Base-by-base conservation (phyloP, 768 basidiomycete species). In the Boletales sp. region DNA sequence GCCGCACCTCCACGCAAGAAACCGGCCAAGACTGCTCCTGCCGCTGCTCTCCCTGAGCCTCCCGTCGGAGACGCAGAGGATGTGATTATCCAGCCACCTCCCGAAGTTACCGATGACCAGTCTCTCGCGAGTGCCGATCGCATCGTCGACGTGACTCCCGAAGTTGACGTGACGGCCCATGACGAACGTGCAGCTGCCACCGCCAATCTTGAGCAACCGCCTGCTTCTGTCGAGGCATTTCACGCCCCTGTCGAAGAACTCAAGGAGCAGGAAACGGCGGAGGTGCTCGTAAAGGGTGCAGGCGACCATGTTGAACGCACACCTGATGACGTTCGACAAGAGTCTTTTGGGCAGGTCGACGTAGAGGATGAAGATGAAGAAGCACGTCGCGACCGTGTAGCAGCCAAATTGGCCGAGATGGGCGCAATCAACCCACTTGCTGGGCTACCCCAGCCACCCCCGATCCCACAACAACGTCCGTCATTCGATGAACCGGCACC, bases 1-100 rank as follows among this genome's bases (percentile, higher is more conserved):
- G 77, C 87, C 21, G 89, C 76, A 4, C 88, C 87, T 42, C 90
- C 90, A 9, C 74, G 89, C 37, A 83, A 76, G 68, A 86, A 87
- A 60, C 61, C 74, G 6, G 71, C 71, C 41, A 85, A 81, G 64
- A 76, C 80, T 1, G 70, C 74, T n/a, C 67, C 76, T 11, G 68
- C 75, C 2, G 11, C 48, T 18, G 49, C 55, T 17, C 55, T 65
- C 35, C 49, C 67, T 4, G 63, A 69, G 35, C 66, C 57, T 37
- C 66, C 71, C 10, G 33, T 52, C 0, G 56, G 61, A 14, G 56
- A 57, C 19, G 52, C 44, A 21, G 56, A 51, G 17, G 15, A 8
- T 15, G 50, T 43, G 39, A 17, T 33, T 11, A 30, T 18, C 10
- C 53, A 41, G 1, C 21, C 57, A 15, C 46, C 53, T 13, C 44